Evolutionary conservation across 2,329 filamentous ascomycete species (phyloP), one percentile per base, ranked within the genome.

Genomic region (Sporothrix euskadiensis): DNA sequence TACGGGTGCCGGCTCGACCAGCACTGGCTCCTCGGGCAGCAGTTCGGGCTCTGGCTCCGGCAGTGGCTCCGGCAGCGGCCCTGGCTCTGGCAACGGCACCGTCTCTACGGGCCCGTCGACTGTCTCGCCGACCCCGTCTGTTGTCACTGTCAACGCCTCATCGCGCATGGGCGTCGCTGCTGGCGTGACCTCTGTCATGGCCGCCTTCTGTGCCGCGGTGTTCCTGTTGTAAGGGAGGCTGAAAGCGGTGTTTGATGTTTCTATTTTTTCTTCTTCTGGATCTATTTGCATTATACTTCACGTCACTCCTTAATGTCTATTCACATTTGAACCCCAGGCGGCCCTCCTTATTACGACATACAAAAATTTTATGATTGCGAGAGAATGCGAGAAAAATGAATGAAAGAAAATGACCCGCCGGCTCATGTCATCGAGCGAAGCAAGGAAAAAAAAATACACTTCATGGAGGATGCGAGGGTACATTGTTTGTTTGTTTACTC

Each of bases 261-360:
- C 47, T 14, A 35, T 69, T 69, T 14, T 69, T 54, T 0, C 1
- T 3, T 9, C 19, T 26, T 26, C 4, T 22, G 7, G 54, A 41
- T n/a, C 0, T 52, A 3, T 32, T 52, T 44, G 8, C 30, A 19
- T 56, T 56, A 19, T 68, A 68, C 44, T 56, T 72, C 65, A 61
- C 54, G 71, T 61, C 71, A 59, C 63, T 73, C 71, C 41, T 69
- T 73, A 69, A 69, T 73, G 71, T 73, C 63, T 73, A 73, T 69
- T 73, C 26, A 49, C 47, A 56, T 56, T 32, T 69, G n/a, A 32
- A 26, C 47, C 35, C 30, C 35, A 57, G 52, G 63, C 66, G 66
- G 30, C 66, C 68, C 19, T 41, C 35, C 35, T 69, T 26, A 44
- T 69, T 30, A 69, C 16, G 65, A 32, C 26, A 41, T 4, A 26